Conservation (phyloP, 345 rosid genomes). For the Passiflora organensis region DNA sequence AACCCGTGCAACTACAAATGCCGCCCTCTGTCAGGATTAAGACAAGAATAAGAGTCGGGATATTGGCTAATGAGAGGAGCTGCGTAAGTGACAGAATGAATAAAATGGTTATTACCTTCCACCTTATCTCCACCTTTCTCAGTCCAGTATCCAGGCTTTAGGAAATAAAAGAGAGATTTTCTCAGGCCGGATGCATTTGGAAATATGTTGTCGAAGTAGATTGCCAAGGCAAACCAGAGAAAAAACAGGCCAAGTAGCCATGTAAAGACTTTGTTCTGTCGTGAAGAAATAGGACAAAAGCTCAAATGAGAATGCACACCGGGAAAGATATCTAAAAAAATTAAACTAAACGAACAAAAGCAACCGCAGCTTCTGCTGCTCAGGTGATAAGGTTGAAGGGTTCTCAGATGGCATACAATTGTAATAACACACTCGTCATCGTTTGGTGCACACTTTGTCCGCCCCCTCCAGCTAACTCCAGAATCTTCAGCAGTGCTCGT, state of each 20-base stretch:
- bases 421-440: constrained; percentile 57
- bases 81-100: constrained; percentile 3
- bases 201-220: constrained; percentile 78
- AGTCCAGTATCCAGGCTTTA: constrained; percentile 78
- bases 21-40: constrained; percentile 60
- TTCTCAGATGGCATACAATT: constrained; percentile 73
- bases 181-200: constrained; percentile 80
- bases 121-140: constrained; percentile 77
- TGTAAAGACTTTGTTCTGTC: constrained; percentile 68
- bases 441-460: constrained; percentile 50
- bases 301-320: background rate
- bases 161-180: constrained; percentile 66
- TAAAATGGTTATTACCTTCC: constrained; percentile 45
- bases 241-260: constrained; percentile 63
- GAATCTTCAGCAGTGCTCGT: constrained; percentile 60
- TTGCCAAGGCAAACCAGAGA: constrained; percentile 66
- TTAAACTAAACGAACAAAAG: background rate
- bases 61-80: constrained; percentile 1
- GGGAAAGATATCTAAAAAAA: background rate
- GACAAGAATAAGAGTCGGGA: constrained; percentile 10
- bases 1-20: constrained; percentile 66
- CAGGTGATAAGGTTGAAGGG: too few species aligned
- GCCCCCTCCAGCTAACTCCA: constrained; percentile 79
- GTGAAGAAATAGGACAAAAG: constrained; percentile 13
- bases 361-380: too few species aligned